A percentile compares a stretch with the other conserved stretches of the same genome.
Evolutionary conservation across 2,329 filamentous ascomycete species (phyloP).

Genomic region (Aspergillus viridinutans): DNA sequence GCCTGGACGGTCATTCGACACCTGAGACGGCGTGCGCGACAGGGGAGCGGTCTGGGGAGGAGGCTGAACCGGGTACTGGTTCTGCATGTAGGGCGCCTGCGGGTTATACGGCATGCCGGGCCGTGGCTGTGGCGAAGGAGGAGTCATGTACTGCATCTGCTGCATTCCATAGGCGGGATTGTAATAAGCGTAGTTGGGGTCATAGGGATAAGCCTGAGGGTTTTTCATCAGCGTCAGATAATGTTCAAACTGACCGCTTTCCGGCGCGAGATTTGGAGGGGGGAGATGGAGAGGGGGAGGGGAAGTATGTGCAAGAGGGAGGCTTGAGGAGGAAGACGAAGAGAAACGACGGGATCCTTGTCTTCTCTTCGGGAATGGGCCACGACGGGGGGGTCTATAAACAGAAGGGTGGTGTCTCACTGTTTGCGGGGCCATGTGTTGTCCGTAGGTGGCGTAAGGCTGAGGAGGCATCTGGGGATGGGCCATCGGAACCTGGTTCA

Average conservation of each 20-base stretch:
- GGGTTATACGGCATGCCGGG: conserved; percentile 49
- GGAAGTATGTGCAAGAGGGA: conserved; percentile 12
- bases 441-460: conserved; percentile 55
- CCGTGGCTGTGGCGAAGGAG: conserved; percentile 44
- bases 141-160: conserved; percentile 40
- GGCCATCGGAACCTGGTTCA: conserved; percentile 66
- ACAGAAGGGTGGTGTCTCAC: conserved; percentile 48
- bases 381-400: conserved; percentile 27
- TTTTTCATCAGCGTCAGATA: conserved; percentile 62
- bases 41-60: conserved; percentile 62
- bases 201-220: conserved; percentile 59
- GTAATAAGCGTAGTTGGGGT: conserved; percentile 43
- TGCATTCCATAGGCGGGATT: conserved; percentile 37
- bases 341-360: conserved; percentile 24
- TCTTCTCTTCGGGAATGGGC: conserved; percentile 32
- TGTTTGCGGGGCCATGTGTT: conserved; percentile 57
- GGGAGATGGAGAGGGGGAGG: conserved; percentile 21
- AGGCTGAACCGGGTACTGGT: conserved; percentile 47
- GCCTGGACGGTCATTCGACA: conserved; percentile 63
- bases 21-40: conserved; percentile 79
- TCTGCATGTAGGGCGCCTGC: conserved; percentile 47
- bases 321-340: conserved; percentile 21
- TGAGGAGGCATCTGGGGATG: conserved; percentile 60
- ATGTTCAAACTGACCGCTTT: conserved; percentile 66
- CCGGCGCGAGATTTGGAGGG: conserved; percentile 61